A percentile compares a stretch with the other conserved stretches of the same genome.
phyloP scores from a whole-genome alignment of 2,329 filamentous ascomycete genomes.

The Monilinia aucupariae region DNA sequence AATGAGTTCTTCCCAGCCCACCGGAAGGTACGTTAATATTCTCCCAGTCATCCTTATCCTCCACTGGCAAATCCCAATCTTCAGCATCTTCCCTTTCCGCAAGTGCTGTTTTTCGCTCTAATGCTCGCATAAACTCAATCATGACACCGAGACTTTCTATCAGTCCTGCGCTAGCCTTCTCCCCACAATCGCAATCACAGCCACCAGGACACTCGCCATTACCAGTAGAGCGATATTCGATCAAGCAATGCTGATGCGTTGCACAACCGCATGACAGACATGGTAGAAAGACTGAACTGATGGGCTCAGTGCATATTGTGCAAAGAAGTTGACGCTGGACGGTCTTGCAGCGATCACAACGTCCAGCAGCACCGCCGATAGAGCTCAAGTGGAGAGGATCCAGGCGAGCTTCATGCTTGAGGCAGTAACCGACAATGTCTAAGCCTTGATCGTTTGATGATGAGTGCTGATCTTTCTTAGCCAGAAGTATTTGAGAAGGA shows the following conservation, averaged over 20 bases:
- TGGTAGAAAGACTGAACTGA: conserved; percentile 54
- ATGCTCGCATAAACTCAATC: conserved; percentile 30
- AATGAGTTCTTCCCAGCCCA: conserved; percentile 28
- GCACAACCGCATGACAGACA: conserved; percentile 60
- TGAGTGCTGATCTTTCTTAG: conserved; percentile 50
- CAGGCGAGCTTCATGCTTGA: conserved; percentile 56
- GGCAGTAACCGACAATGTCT: conserved; percentile 58
- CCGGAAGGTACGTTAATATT: conserved; percentile 21
- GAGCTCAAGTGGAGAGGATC: conserved; percentile 46
- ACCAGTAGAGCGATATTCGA: conserved; percentile 30
- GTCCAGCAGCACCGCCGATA: conserved; percentile 43
- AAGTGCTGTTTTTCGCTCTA: conserved; percentile 17
- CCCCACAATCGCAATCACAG: conserved; percentile 58
- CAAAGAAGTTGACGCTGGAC: conserved; percentile 54
- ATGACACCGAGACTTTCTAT: conserved; percentile 54
- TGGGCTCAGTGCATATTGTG: conserved; percentile 57
- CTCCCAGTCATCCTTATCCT: conserved; percentile 30
- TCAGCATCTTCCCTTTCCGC: conserved; percentile 23
- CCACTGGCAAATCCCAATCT: conserved; percentile 23
- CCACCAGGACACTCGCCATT: conserved; percentile 56
- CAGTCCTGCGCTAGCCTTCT: conserved; percentile 51
- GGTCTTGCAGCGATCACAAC: conserved; percentile 46
- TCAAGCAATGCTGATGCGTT: conserved; percentile 50
- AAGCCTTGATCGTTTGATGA: conserved; percentile 48
- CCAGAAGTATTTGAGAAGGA: conserved; percentile 49